phyloP scores from a whole-genome alignment of 2,329 filamentous ascomycete species.

The Xylariales sp. region DNA sequence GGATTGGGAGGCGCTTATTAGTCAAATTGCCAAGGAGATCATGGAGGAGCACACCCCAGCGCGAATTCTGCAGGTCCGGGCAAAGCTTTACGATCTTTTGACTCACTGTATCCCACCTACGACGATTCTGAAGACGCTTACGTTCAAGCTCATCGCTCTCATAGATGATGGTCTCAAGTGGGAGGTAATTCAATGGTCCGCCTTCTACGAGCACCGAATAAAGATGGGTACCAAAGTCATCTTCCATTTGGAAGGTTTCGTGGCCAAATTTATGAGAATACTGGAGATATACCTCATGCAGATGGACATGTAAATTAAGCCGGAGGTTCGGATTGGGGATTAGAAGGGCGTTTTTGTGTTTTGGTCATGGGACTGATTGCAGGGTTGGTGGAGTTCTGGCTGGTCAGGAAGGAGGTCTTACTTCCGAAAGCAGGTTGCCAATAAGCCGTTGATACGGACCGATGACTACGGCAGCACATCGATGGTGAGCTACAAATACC shows the following conservation, averaged over 20 bases:
- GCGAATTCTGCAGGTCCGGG: conserved; percentile 79
- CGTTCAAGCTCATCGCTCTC: conserved; percentile 83
- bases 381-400: background rate
- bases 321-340: background rate
- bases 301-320: conserved; percentile 61
- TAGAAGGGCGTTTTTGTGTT: conserved; percentile 4
- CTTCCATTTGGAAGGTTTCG: conserved; percentile 96
- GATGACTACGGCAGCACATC: too few species aligned
- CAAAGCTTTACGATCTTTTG: conserved; percentile 94
- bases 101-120: conserved; percentile 97
- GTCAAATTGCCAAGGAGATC: conserved; percentile 87
- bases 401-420: too few species aligned
- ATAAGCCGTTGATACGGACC: too few species aligned
- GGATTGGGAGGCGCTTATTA: conserved; percentile 93
- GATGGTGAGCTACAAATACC: too few species aligned
- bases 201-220: conserved; percentile 95
- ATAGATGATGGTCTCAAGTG: conserved; percentile 87
- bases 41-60: conserved; percentile 89
- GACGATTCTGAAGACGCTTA: conserved; percentile 88
- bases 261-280: conserved; percentile 97
- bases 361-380: background rate
- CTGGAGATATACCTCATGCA: conserved; percentile 89
- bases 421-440: too few species aligned
- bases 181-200: conserved; percentile 92
- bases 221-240: conserved; percentile 92